Base-by-base conservation (phyloP, 352 stramenopile genomes). In the Pythium dissimile region DNA sequence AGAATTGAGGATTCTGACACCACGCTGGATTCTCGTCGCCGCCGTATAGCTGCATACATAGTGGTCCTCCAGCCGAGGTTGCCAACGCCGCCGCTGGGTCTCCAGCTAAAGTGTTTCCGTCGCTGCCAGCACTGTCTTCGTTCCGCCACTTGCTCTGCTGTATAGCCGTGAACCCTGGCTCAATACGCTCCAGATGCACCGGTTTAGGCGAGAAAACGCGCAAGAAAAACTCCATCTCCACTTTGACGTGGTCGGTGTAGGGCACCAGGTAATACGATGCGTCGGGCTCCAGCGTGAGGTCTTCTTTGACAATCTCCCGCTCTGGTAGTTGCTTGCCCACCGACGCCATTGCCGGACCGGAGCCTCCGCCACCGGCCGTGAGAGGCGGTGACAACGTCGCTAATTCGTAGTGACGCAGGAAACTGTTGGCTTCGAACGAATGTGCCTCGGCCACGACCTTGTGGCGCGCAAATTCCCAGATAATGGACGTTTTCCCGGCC, bases 1-100 rank as follows among this genome's bases (percentile, higher is more conserved):
- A 83, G 60, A 93, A 97, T 69, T 97, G 90, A 10, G 90, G 89
- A 45, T 97, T 97, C 56, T 96, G 87, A 64, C 82, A 89, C 80
- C 80, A 92, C 15, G 73, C 53, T 0, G 77, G 26, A 54, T 92
- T 92, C 31, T 87, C 77, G 6, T 77, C 64, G 4, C 77, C 75
- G 0, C 59, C 60, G 30, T 45, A 72, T 54, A 73, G 66, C 30
- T 69, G 77, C 60, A 54, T 50, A 52, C 61, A 87, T 27, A 96
- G 62, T 32, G 88, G 84, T 1, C 90, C 90, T 9, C 90, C 90
- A 28, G 88, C 85, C 32, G 70, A 86, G 21, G 59, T 63, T 12
- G 82, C 83, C 47, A 89, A 77, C 27, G 23, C 32, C 5, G 31
- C 35, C 0, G 13, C 28, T 2, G 45, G 28, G 18, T 59, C 59